phyloP scores from a whole-genome alignment of 2,329 filamentous ascomycete genomes.

The Bimuria novae-zelandiae region DNA sequence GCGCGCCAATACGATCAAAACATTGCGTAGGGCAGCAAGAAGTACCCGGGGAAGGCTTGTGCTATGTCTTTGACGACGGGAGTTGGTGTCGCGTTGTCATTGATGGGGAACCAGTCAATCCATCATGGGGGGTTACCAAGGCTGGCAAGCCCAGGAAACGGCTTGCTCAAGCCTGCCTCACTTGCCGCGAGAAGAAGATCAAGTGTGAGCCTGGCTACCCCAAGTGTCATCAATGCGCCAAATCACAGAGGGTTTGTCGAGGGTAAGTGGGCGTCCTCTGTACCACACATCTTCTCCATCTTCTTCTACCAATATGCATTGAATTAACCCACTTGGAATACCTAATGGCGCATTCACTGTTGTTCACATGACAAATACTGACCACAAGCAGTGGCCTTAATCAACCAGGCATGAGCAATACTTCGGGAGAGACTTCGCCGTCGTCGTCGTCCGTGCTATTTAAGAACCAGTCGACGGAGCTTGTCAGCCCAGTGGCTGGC shows the following conservation, averaged over 20 bases:
- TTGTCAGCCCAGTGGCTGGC: slow-evolving; percentile 33
- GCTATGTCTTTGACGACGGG: slow-evolving; percentile 86
- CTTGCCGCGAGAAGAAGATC: slow-evolving; percentile 96
- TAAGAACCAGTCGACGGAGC: slow-evolving; percentile 38
- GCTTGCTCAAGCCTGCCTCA: slow-evolving; percentile 88
- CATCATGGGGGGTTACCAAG: slow-evolving; percentile 92
- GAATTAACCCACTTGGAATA: slow-evolving; percentile 23
- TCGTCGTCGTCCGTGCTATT: slow-evolving; percentile 36
- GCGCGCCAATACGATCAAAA: slow-evolving; percentile 38
- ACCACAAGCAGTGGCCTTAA: slow-evolving; percentile 37
- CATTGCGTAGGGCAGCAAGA: slow-evolving; percentile 53
- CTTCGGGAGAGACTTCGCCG: slow-evolving; percentile 39
- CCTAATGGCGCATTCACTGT: slow-evolving; percentile 20
- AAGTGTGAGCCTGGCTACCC: slow-evolving; percentile 90
- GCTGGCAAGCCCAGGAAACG: slow-evolving; percentile 91
- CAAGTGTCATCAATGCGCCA: slow-evolving; percentile 89
- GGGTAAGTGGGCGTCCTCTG: slow-evolving; percentile 52
- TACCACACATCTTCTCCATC: slow-evolving; percentile 18
- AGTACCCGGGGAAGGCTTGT: slow-evolving; percentile 77
- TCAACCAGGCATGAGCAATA: slow-evolving; percentile 37
- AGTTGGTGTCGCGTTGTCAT: slow-evolving; percentile 81
- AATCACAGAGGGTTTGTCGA: slow-evolving; percentile 83
- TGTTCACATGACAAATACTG: slow-evolving; percentile 40
- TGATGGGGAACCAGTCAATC: slow-evolving; percentile 84
- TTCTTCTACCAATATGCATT: slow-evolving; percentile 26